Base-by-base conservation (phyloP, 202 grass and related monocot genomes). In the Digitaria exilis region DNA sequence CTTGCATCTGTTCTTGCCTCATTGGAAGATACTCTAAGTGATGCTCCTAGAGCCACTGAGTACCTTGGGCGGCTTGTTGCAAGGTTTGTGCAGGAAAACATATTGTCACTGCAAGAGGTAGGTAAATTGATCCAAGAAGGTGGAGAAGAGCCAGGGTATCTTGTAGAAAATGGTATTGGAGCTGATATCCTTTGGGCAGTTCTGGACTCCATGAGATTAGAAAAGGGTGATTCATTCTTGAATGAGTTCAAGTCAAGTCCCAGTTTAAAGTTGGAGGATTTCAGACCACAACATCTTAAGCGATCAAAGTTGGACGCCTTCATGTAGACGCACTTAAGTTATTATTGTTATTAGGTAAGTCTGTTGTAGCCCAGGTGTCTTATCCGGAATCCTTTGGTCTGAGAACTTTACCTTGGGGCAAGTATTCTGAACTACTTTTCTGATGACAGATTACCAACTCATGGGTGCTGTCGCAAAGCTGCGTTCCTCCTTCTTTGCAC, bases 1-100 rank as follows among this genome's bases (percentile, higher is more conserved):
- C 59, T 99, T 76, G 80, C 77, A 56, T 75, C 44, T 44, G 91
- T 94, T 79, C 87, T 99, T 73, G 42, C 50, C 63, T 85, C 86
- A 69, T 84, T 99, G 82, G 97, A 96, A 89, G 97, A 99, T 84
- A 74, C 93, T 79, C 78, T 99, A 78, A 96, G 89, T 87, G 97
- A 99, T 86, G 94, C 97, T 82, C 97, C 97, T 66, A 94, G 83
- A 78, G 97, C 97, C 22, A 30, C 86, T 6, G 97, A 99, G 49
- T 99, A 94, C 86, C 89, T 99, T 63, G 97, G 97, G 35, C 78
- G 82, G 37, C 85, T 99, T 55, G 87, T 99, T 86, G 91, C 93
- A 45, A 94, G 73, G 69, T 87, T 92, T 68, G 83, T 99, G 73
- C 48, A 81, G 49, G 93, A 92, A 83, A 85, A 89, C 65, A 80